These are phyloP conservation scores for Spathaspora boniae DNA, from an alignment of 805 yeast genomes.

Conservation along the genomic window DNA sequence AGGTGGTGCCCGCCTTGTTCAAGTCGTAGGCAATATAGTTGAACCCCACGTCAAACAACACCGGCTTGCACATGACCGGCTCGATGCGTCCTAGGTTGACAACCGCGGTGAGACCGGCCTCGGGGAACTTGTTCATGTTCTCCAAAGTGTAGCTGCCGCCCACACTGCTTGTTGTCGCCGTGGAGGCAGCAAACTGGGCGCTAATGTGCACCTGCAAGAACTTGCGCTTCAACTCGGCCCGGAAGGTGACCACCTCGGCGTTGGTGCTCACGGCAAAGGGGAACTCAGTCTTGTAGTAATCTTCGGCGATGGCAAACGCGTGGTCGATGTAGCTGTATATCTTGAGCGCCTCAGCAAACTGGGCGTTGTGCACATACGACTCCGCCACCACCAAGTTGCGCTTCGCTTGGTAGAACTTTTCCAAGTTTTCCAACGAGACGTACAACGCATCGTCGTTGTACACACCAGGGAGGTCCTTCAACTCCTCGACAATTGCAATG, in stretches of 20 bases:
- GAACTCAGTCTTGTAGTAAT: conserved; percentile 33
- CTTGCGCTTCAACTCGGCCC: conserved; percentile 14
- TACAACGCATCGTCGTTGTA: conserved; percentile 73
- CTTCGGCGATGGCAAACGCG: conserved; percentile 11
- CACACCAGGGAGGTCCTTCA: conserved; percentile 88
- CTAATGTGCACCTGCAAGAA: conserved; percentile 37
- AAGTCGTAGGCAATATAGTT: conserved; percentile 63
- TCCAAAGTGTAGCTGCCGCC: conserved; percentile 37
- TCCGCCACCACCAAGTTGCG: conserved; percentile 45
- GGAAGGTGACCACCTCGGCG: conserved; percentile 25
- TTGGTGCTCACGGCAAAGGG: conserved; percentile 41
- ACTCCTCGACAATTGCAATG: conserved; percentile 49
- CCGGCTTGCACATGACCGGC: conserved; percentile 81
- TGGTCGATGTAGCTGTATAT: conserved; percentile 27
- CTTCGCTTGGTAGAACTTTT: conserved; percentile 42
- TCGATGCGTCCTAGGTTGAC: conserved; percentile 31
- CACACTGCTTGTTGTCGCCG: conserved; percentile 3
- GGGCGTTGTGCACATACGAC: conserved; percentile 37
- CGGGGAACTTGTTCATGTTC: conserved; percentile 39
- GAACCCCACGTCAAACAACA: conserved; percentile 85
- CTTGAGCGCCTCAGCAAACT: conserved; percentile 46
- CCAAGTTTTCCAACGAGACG: conserved; percentile 50
- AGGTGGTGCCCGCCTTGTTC: conserved; percentile 14
- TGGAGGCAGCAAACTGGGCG: conserved; percentile 39
- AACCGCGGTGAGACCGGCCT: conserved; percentile 17